These are phyloP conservation scores for Rosa persica DNA, from an alignment of 306 rosid genomes.

Conservation along the genomic window DNA sequence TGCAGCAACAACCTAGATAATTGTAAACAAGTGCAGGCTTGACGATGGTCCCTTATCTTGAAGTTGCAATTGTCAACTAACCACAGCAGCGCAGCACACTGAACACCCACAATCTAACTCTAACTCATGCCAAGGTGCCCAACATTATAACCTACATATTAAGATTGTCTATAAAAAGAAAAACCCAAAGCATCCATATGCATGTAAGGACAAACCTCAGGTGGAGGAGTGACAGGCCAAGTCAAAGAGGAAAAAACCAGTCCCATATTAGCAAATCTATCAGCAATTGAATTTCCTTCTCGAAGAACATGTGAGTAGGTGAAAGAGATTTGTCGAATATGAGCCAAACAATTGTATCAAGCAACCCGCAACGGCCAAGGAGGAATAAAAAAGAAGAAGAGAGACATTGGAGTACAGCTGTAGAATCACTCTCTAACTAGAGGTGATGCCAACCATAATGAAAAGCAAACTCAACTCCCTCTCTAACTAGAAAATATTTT, in stretches of 20 bases:
- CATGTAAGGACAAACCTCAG: background rate
- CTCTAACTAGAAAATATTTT: no score
- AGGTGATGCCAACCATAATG: background rate
- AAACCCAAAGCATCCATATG: background rate
- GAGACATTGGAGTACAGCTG: background rate
- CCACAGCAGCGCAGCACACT: no score
- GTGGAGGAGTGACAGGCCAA: background rate
- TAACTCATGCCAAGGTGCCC: no score
- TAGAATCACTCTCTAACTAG: background rate
- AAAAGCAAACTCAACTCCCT: background rate
- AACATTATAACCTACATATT: no score
- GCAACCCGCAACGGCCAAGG: background rate
- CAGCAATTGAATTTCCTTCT: background rate
- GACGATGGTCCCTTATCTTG: no score
- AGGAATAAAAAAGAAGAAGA: background rate
- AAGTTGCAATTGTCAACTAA: no score
- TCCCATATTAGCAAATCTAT: background rate
- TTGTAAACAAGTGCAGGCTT: no score
- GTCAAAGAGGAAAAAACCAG: background rate
- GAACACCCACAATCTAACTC: no score
- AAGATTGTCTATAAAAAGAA: no score
- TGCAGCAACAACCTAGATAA: no score
- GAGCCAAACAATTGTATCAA: background rate
- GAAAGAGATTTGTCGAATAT: background rate
- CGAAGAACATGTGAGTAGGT: background rate